Conservation (phyloP, 345 rosid species). For the Euphorbia lathyris region DNA sequence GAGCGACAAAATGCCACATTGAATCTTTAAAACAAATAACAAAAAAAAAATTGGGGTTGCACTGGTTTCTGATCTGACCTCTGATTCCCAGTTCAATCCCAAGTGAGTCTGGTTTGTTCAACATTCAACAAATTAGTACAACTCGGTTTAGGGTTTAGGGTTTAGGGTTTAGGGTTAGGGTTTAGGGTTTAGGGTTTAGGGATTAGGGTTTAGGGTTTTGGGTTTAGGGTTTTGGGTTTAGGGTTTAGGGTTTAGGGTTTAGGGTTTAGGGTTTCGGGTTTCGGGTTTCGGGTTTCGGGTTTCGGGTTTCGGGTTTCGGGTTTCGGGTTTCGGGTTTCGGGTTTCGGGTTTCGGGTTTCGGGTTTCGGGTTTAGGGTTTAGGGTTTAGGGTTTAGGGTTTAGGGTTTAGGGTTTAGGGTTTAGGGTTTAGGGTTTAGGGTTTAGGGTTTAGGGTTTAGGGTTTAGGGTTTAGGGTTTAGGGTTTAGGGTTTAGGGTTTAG, state of each 20-base stretch:
- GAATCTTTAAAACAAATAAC: too few species aligned
- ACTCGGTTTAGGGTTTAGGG: constrained; percentile 22
- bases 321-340: constrained; percentile 9
- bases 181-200: constrained; percentile 27
- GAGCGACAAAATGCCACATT: too few species aligned
- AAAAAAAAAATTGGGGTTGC: too few species aligned
- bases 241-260: constrained; percentile 24
- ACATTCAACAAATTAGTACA: too few species aligned
- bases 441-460: constrained; percentile 10
- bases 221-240: constrained; percentile 29
- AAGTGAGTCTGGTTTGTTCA: too few species aligned
- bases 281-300: constrained; percentile 6
- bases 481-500: constrained; percentile 23
- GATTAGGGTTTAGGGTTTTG: constrained; percentile 25
- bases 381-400: constrained; percentile 27
- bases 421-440: constrained; percentile 28
- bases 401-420: constrained; percentile 28
- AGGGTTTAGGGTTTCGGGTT: constrained; percentile 29
- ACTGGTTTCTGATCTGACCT: too few species aligned
- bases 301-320: constrained; percentile 6
- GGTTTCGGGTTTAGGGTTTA: constrained; percentile 18
- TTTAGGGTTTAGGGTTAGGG: constrained; percentile 21
- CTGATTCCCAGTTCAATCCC: too few species aligned
- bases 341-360: constrained; percentile 11
- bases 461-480: constrained; percentile 23